These are phyloP conservation scores for Evernia prunastri DNA, from an alignment of 495 filamentous ascomycete genomes.

Conservation along the genomic window DNA sequence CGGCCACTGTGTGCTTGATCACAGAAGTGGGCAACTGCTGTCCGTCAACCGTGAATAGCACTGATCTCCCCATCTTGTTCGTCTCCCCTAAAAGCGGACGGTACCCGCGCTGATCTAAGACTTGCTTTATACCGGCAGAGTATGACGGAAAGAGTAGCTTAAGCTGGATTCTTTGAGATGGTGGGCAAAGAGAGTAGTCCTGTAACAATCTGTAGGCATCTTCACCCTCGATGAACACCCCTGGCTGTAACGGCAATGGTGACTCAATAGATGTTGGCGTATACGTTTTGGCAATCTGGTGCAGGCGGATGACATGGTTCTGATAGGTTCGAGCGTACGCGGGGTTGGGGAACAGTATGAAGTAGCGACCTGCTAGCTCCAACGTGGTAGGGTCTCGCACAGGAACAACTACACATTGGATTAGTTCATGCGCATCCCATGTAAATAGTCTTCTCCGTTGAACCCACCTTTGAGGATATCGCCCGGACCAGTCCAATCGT, in stretches of 20 bases:
- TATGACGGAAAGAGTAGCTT: conserved; percentile 24
- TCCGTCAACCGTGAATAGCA: conserved; percentile 43
- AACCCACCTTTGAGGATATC: conserved; percentile 40
- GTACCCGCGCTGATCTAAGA: conserved; percentile 31
- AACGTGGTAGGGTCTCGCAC: conserved; percentile 49
- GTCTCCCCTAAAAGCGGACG: conserved; percentile 11
- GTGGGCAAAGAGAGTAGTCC: conserved; percentile 48
- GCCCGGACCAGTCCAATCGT: conserved; percentile 49
- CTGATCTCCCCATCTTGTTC: conserved; percentile 24
- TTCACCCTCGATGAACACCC: conserved; percentile 36
- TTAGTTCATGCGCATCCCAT: background rate
- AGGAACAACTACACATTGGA: conserved; percentile 36
- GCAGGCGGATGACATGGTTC: conserved; percentile 39
- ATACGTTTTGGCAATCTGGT: conserved; percentile 64
- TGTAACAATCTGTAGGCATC: conserved; percentile 39
- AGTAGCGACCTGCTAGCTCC: conserved; percentile 49
- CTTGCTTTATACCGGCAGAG: conserved; percentile 15
- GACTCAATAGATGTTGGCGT: conserved; percentile 90
- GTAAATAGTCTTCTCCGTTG: background rate
- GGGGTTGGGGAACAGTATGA: conserved; percentile 52
- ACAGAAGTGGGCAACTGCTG: conserved; percentile 23
- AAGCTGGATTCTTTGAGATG: conserved; percentile 30
- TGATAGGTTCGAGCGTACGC: conserved; percentile 51
- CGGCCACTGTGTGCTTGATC: conserved; percentile 35
- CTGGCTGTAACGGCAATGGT: conserved; percentile 73